A percentile compares a stretch with the other conserved stretches of the same genome.
Conservation (phyloP, 371 early-diverging fungal species). For the Dinochytrium kinnereticum region DNA sequence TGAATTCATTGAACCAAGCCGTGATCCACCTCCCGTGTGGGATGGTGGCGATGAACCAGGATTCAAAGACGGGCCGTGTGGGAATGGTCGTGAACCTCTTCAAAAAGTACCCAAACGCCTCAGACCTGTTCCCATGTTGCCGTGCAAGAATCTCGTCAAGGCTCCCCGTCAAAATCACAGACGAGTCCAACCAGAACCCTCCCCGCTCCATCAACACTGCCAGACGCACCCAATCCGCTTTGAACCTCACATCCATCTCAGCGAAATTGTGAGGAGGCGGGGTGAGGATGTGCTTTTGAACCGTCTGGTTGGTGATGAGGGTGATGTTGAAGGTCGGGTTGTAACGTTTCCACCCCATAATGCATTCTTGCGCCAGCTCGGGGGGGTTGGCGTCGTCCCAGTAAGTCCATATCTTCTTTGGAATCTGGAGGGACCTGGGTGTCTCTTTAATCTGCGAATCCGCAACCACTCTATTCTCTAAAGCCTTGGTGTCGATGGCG, state of each 20-base stretch:
- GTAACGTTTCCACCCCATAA: not conserved
- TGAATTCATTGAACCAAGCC: not conserved
- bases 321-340: not conserved
- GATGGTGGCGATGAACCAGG: not conserved
- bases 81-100: not conserved
- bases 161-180: not conserved
- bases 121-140: not conserved
- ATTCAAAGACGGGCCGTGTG: not conserved
- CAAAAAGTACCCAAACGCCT: not conserved
- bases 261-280: not conserved
- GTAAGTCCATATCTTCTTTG: not conserved
- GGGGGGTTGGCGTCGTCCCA: conserved; percentile 1
- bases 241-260: not conserved
- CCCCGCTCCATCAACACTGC: not conserved
- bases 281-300: not conserved
- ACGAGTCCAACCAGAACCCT: not conserved
- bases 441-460: too few relatives aligned
- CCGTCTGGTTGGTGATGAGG: not conserved
- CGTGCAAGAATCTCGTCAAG: not conserved
- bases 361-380: not conserved
- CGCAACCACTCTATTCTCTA: too few relatives aligned
- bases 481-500: too few relatives aligned
- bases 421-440: too few relatives aligned
- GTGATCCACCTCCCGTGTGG: not conserved
- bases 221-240: not conserved